Evolutionary conservation across 495 filamentous ascomycete genomes (phyloP).

Genomic region (Hypoxylon rickii): DNA sequence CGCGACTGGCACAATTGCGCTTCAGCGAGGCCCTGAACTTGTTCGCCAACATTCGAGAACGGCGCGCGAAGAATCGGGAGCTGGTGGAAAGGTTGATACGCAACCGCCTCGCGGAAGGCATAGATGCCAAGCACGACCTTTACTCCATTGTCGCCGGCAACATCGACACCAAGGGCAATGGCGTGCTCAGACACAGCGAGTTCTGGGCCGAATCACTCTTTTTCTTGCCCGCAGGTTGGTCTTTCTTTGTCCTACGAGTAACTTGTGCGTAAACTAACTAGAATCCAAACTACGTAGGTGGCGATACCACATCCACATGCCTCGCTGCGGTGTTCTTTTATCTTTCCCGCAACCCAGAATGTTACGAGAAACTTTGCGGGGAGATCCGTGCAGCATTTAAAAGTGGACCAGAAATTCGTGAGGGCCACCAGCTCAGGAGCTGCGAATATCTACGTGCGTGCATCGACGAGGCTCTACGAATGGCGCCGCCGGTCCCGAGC

Average conservation of each 20-base stretch:
- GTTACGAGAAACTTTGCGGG: background rate
- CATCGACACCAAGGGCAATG: too few relatives aligned
- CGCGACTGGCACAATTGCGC: too few relatives aligned
- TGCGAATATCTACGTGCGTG: conserved; percentile 51
- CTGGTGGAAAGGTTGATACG: too few relatives aligned
- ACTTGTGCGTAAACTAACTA: background rate
- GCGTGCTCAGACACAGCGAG: too few relatives aligned
- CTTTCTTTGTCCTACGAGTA: background rate
- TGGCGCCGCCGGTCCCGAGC: conserved; percentile 56
- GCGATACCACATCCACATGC: background rate
- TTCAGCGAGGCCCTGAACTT: too few relatives aligned
- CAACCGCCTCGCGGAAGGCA: too few relatives aligned
- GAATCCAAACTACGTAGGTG: background rate
- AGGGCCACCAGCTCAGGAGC: conserved; percentile 46
- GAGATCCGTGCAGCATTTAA: background rate
- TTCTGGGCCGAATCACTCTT: background rate
- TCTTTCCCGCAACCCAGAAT: background rate
- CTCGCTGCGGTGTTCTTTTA: background rate
- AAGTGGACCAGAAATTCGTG: background rate
- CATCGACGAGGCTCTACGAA: conserved; percentile 65
- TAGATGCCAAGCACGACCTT: too few relatives aligned
- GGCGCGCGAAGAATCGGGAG: too few relatives aligned
- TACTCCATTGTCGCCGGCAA: too few relatives aligned
- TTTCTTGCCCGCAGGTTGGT: background rate
- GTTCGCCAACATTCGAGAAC: too few relatives aligned